Percentiles rank a stretch among this genome's conserved stretches.
These are phyloP conservation scores for Serendipita sp. DNA, from an alignment of 768 basidiomycete genomes.

Conservation along the genomic window DNA sequence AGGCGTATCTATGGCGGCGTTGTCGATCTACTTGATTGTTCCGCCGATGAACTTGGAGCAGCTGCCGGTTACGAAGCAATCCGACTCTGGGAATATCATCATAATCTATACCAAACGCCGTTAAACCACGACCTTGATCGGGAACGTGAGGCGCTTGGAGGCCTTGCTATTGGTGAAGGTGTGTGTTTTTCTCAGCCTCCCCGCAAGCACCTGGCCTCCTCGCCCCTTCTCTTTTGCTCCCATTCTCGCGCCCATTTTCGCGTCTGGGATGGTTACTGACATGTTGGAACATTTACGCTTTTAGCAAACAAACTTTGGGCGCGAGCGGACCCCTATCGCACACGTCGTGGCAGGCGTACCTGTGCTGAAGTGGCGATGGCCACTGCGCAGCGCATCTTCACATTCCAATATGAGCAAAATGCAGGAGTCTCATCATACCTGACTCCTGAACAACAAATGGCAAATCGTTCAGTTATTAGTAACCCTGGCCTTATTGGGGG, in stretches of 20 bases:
- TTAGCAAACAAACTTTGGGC: constrained; percentile 42
- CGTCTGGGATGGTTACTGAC: constrained; percentile 1
- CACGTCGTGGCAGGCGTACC: constrained; percentile 30
- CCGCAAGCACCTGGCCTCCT: background rate
- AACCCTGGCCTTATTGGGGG: background rate
- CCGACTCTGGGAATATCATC: constrained; percentile 45
- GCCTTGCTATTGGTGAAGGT: constrained; percentile 61
- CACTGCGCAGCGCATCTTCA: constrained; percentile 45
- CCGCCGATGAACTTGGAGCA: constrained; percentile 43
- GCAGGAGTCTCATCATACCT: background rate
- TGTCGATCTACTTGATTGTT: constrained; percentile 19
- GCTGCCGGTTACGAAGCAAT: constrained; percentile 69
- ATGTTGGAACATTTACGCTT: background rate
- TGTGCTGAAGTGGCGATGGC: constrained; percentile 52
- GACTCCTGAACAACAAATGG: background rate
- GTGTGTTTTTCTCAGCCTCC: constrained; percentile 6
- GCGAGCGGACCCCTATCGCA: constrained; percentile 27
- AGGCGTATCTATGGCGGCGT: constrained; percentile 45
- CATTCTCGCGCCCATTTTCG: background rate
- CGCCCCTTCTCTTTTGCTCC: background rate
- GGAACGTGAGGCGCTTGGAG: constrained; percentile 49
- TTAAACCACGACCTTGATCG: constrained; percentile 39
- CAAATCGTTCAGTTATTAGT: background rate
- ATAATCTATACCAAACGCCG: constrained; percentile 32
- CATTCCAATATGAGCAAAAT: background rate